phyloP scores from a whole-genome alignment of 2,329 filamentous ascomycete species.

The Cyphellophora europaea region DNA sequence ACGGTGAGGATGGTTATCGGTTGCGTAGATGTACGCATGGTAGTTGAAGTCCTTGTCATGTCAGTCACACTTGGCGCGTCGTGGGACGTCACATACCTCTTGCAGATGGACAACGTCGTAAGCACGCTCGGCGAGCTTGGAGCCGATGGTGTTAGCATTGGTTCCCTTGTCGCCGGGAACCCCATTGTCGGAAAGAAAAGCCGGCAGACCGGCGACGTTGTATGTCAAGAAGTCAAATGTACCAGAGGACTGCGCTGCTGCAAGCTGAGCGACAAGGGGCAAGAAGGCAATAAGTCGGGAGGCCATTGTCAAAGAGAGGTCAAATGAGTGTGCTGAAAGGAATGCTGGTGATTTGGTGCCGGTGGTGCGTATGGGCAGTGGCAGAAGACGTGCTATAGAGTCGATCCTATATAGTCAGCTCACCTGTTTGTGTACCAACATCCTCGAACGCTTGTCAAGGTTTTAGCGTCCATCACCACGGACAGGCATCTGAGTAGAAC shows the following conservation, averaged over 20 bases:
- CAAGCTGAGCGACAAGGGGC: neutral
- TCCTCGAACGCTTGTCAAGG: too few species aligned
- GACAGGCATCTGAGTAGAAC: too few species aligned
- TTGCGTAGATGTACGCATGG: constrained; percentile 53
- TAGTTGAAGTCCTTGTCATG: constrained; percentile 56
- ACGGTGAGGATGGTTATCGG: constrained; percentile 50
- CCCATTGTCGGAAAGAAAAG: constrained; percentile 50
- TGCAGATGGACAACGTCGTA: constrained; percentile 58
- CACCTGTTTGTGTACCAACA: too few species aligned
- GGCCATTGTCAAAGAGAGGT: neutral
- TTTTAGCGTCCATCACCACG: too few species aligned
- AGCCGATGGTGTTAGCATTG: constrained; percentile 49
- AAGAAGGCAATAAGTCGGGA: neutral
- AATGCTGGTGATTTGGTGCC: too few species aligned
- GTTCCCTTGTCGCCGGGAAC: constrained; percentile 52
- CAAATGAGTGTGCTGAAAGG: too few species aligned
- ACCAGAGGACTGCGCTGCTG: constrained; percentile 1
- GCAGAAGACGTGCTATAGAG: too few species aligned
- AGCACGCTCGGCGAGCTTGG: constrained; percentile 45
- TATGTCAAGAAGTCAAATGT: constrained; percentile 44
- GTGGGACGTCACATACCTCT: constrained; percentile 46
- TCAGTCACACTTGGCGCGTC: too few species aligned
- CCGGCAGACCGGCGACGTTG: constrained; percentile 53
- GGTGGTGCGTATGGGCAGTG: too few species aligned
- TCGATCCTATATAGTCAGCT: too few species aligned